Evolutionary conservation across 352 stramenopile genomes (phyloP).

Genomic region (Phytophthora sansomeana): DNA sequence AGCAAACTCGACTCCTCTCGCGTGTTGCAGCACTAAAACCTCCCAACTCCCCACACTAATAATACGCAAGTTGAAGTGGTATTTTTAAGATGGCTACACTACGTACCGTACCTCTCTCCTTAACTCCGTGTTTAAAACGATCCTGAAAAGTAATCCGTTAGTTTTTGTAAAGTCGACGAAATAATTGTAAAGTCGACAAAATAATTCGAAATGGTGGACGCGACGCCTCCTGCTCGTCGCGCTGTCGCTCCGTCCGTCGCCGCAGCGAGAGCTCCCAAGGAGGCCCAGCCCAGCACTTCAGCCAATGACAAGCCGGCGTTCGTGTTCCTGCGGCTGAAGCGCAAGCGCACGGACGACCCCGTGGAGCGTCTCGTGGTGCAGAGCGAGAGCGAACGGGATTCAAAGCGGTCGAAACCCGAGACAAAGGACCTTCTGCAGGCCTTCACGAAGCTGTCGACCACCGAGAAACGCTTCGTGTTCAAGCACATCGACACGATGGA

Average conservation of each 20-base stretch:
- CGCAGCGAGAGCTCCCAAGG: constrained; percentile 13
- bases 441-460: constrained; percentile 73
- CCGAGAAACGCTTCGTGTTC: constrained; percentile 79
- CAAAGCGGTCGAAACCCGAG: constrained; percentile 31
- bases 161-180: too few species aligned
- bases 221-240: background rate
- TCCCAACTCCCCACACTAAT: constrained; percentile 1
- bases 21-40: constrained; percentile 10
- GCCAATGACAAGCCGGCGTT: constrained; percentile 43
- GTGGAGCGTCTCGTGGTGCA: constrained; percentile 76
- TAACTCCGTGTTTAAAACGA: background rate
- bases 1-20: background rate
- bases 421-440: constrained; percentile 53
- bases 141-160: background rate
- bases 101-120: background rate
- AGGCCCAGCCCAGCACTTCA: background rate
- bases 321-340: constrained; percentile 85
- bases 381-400: constrained; percentile 43
- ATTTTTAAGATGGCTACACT: background rate
- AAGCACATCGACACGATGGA: constrained; percentile 88
- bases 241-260: constrained; percentile 5
- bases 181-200: too few species aligned
- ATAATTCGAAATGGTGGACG: constrained; percentile 32
- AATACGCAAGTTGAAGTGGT: constrained; percentile 13
- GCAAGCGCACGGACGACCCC: constrained; percentile 84